These are phyloP conservation scores for Clavaria fumosa DNA, from an alignment of 768 basidiomycete genomes.

Conservation along the genomic window DNA sequence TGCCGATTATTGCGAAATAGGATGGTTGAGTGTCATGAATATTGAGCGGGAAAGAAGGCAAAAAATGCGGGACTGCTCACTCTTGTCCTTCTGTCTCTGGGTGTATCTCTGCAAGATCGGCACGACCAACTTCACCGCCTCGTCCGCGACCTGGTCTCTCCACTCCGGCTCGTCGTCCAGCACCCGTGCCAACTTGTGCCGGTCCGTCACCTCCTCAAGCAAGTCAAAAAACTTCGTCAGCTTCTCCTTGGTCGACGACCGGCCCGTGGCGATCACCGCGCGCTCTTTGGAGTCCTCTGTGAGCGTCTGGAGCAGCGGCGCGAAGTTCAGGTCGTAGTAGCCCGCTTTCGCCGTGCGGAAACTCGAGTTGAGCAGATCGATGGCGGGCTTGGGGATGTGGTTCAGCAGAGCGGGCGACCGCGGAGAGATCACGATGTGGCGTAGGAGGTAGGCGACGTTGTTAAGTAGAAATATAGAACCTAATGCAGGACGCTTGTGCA, in stretches of 20 bases:
- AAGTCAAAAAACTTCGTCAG: constrained; percentile 71
- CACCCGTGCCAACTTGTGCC: constrained; percentile 54
- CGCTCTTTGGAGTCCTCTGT: constrained; percentile 35
- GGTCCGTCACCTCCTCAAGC: constrained; percentile 63
- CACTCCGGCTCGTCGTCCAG: constrained; percentile 56
- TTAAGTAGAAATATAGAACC: constrained; percentile 69
- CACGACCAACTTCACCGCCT: constrained; percentile 62
- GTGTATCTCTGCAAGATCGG: constrained; percentile 61
- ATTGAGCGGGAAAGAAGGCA: not conserved
- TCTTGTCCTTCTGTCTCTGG: constrained; percentile 65
- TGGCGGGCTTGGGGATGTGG: constrained; percentile 44
- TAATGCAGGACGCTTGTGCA: constrained; percentile 43
- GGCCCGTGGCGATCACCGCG: constrained; percentile 34
- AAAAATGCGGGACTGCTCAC: constrained; percentile 25
- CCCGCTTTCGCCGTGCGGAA: constrained; percentile 72
- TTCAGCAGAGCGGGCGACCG: constrained; percentile 28
- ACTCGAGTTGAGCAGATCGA: constrained; percentile 48
- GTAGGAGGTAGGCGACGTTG: constrained; percentile 57
- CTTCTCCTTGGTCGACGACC: constrained; percentile 62
- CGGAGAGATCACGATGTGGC: constrained; percentile 40
- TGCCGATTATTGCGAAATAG: constrained; percentile 14
- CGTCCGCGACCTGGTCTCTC: constrained; percentile 46
- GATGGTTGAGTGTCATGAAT: no score
- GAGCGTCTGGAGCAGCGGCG: constrained; percentile 55
- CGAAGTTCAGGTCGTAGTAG: constrained; percentile 75